These are phyloP conservation scores for Symbiodinium natans DNA, from an alignment of 73 alveolate species.

Conservation along the genomic window DNA sequence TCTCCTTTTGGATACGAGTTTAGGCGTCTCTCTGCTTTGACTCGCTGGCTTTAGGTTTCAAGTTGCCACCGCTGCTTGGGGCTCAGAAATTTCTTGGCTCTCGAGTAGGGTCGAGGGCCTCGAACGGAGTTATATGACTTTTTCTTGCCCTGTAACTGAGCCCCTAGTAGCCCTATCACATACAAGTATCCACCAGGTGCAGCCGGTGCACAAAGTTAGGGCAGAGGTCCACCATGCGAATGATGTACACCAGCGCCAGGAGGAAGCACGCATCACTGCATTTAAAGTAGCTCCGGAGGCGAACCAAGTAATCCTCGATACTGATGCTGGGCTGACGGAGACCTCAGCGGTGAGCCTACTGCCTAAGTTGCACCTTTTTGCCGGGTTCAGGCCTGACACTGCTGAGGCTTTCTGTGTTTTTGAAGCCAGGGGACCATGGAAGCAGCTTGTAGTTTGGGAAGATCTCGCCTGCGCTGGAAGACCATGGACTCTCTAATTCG, in stretches of 20 bases:
- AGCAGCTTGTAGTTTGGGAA: conserved; percentile 36
- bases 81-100: too few species aligned
- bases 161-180: too few species aligned
- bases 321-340: conserved; percentile 37
- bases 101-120: too few species aligned
- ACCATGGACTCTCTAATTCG: too few species aligned
- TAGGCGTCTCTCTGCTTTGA: too few species aligned
- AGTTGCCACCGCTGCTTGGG: too few species aligned
- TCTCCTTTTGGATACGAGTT: too few species aligned
- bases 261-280: conserved; percentile 73
- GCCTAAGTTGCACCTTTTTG: background rate
- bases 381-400: background rate
- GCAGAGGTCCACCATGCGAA: conserved; percentile 41
- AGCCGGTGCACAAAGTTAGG: conserved; percentile 38
- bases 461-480: background rate
- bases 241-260: conserved; percentile 51
- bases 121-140: too few species aligned
- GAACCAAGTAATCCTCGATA: conserved; percentile 50
- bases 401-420: background rate
- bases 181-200: too few species aligned
- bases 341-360: background rate
- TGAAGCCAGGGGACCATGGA: conserved; percentile 36
- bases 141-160: too few species aligned
- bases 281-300: conserved; percentile 22
- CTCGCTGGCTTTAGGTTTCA: too few species aligned